Evolutionary conservation across 768 basidiomycete genomes (phyloP).

Genomic region (Mycena chlorophos): DNA sequence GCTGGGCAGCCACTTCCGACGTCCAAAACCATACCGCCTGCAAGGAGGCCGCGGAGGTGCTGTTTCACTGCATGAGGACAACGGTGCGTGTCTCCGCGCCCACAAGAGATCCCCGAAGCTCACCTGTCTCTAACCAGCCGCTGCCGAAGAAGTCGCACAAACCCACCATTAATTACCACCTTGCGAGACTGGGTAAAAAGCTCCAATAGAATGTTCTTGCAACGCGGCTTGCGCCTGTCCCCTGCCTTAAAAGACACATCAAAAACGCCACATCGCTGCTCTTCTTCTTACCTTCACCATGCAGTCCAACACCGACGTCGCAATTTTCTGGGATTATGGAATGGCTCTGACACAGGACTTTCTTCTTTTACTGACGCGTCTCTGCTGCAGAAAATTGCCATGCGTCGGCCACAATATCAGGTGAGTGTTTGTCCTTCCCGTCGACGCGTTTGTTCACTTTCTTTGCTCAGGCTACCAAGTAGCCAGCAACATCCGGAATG

Average conservation of each 20-base stretch:
- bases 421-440: not conserved
- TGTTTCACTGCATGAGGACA: conserved; percentile 85
- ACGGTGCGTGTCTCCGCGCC: conserved; percentile 53
- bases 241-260: conserved; percentile 5
- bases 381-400: conserved; percentile 43
- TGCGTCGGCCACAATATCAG: conserved; percentile 34
- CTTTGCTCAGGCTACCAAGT: conserved; percentile 46
- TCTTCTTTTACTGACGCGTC: not conserved
- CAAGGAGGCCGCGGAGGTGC: conserved; percentile 53
- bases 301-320: conserved; percentile 39
- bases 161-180: conserved; percentile 88
- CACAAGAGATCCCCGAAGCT: conserved; percentile 4
- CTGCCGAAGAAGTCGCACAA: conserved; percentile 64
- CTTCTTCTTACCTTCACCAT: conserved; percentile 27
- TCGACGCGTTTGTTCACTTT: not conserved
- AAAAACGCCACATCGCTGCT: conserved; percentile 3
- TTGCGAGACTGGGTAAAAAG: conserved; percentile 74
- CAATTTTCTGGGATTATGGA: conserved; percentile 48
- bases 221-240: conserved; percentile 1
- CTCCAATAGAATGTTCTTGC: conserved; percentile 52
- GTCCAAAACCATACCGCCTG: conserved; percentile 55
- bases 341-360: not conserved
- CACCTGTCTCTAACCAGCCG: conserved; percentile 46
- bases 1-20: conserved; percentile 80
- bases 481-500: conserved; percentile 44